These are phyloP conservation scores for Fusarium camptoceras DNA, from an alignment of 2,329 filamentous ascomycete genomes.

Conservation along the genomic window DNA sequence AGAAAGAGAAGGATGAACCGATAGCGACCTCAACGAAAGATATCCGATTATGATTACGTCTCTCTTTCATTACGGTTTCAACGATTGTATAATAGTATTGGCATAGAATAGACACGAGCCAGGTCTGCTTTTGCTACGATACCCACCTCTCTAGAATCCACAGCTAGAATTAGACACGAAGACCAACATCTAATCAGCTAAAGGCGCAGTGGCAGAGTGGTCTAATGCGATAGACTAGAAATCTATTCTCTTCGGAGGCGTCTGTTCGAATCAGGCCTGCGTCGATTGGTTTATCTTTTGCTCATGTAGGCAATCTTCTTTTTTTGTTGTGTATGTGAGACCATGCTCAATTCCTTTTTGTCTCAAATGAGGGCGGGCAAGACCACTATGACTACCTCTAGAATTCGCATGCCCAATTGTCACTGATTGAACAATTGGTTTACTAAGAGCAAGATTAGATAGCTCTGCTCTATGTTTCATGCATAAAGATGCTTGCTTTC, in stretches of 20 bases:
- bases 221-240: constrained; percentile 43
- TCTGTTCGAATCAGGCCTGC: constrained; percentile 43
- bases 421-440: neutral
- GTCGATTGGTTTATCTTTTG: constrained; percentile 27
- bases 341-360: too few species aligned
- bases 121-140: neutral
- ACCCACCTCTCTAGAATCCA: constrained; percentile 6
- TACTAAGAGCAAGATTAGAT: neutral
- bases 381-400: neutral
- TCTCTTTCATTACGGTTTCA: neutral
- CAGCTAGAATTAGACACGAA: neutral
- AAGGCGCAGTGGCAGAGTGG: constrained; percentile 42
- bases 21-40: constrained; percentile 8
- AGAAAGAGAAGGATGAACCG: constrained; percentile 35
- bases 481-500: too few species aligned
- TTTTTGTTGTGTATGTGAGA: neutral
- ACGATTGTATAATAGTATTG: constrained; percentile 9
- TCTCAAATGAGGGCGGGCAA: neutral
- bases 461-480: neutral
- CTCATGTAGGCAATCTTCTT: neutral
- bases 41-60: constrained; percentile 5
- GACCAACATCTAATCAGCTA: constrained; percentile 25
- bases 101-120: neutral
- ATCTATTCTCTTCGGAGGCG: constrained; percentile 42
- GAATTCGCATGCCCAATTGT: neutral